Evolutionary conservation across 139 green algal species (phyloP).

Genomic region (Mychonastes homosphaera): DNA sequence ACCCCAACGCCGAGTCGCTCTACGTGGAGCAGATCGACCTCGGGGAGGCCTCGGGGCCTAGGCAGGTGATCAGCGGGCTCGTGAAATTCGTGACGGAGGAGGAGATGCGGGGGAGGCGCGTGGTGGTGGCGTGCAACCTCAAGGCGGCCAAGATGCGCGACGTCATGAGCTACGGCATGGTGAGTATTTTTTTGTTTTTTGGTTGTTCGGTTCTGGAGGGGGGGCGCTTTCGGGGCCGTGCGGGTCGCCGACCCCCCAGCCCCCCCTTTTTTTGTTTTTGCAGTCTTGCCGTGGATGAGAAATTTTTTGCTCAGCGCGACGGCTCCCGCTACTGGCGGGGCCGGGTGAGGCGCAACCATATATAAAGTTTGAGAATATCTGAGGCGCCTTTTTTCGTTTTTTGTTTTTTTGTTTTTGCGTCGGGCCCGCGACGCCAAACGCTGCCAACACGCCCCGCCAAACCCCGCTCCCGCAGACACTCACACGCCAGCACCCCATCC

Average conservation of each 20-base stretch:
- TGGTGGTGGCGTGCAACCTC: constrained; percentile 83
- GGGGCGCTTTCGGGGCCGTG: not conserved
- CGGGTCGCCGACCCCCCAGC: no score
- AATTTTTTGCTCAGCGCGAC: not conserved
- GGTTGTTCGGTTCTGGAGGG: not conserved
- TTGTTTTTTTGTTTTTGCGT: no score
- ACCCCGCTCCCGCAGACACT: not conserved
- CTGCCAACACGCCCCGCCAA: not conserved
- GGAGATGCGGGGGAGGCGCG: constrained; percentile 57
- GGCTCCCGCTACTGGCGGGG: no score
- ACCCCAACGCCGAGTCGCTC: constrained; percentile 82
- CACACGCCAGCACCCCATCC: not conserved
- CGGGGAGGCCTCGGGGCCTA: constrained; percentile 46
- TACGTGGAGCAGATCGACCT: constrained; percentile 97
- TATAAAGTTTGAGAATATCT: constrained; percentile 49
- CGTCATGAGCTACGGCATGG: constrained; percentile 77
- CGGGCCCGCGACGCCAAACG: no score
- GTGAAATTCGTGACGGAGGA: constrained; percentile 87
- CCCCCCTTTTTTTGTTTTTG: not conserved
- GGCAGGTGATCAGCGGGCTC: constrained; percentile 74
- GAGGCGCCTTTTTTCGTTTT: no score
- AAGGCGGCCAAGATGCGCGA: constrained; percentile 95
- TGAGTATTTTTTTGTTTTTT: constrained; percentile 19
- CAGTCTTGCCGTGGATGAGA: not conserved
- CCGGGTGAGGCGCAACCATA: constrained; percentile 8